These are phyloP conservation scores for Coemansia sp. DNA, from an alignment of 192 early-diverging fungal genomes.

Conservation along the genomic window DNA sequence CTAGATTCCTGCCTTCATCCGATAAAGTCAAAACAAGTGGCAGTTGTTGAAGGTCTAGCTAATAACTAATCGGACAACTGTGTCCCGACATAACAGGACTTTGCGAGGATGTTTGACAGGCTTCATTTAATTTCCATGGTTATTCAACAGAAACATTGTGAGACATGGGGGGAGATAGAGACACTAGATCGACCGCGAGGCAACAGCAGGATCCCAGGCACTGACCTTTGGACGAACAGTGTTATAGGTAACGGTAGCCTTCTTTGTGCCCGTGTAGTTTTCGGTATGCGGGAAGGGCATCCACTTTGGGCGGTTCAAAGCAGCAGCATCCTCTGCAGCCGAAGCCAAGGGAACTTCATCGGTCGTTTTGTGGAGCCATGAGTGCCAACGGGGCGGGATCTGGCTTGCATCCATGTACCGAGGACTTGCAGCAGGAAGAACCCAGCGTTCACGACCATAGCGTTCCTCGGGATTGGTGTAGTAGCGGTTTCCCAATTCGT, in stretches of 20 bases:
- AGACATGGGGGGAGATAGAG: too few species aligned
- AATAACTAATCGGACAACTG: too few species aligned
- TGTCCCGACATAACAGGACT: too few species aligned
- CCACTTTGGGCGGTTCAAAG: constrained; percentile 49
- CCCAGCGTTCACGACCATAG: constrained; percentile 80
- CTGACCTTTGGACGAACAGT: constrained; percentile 50
- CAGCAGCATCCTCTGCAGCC: constrained; percentile 26
- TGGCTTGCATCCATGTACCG: constrained; percentile 62
- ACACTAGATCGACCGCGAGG: constrained; percentile 18
- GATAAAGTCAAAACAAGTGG: too few species aligned
- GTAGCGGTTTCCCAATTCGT: constrained; percentile 77
- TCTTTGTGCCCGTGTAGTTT: constrained; percentile 50
- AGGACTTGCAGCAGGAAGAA: constrained; percentile 56
- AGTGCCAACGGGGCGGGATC: constrained; percentile 72
- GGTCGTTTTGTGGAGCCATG: constrained; percentile 53
- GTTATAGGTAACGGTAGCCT: constrained; percentile 53
- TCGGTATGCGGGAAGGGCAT: constrained; percentile 47
- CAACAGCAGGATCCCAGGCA: constrained; percentile 40
- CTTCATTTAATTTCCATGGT: too few species aligned
- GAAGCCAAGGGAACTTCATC: constrained; percentile 42
- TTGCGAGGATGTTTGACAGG: too few species aligned
- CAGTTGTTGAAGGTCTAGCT: too few species aligned
- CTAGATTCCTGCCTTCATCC: too few species aligned
- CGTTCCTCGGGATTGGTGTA: constrained; percentile 70
- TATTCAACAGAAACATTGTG: too few species aligned